phyloP scores from a whole-genome alignment of 768 basidiomycete species.

The Termitomyces sp. region DNA sequence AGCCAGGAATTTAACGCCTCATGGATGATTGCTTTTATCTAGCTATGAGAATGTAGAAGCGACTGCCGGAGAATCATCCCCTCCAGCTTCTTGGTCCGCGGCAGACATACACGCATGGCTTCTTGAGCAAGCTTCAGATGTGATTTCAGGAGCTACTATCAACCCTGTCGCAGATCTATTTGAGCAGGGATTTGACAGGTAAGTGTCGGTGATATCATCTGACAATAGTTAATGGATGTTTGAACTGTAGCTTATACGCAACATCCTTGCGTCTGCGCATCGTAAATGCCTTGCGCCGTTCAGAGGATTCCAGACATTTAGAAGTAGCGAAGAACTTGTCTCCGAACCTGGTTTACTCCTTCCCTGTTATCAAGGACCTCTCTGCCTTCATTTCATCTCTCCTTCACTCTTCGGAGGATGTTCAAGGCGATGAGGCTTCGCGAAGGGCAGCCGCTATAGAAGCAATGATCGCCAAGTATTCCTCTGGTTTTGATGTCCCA shows the following conservation, averaged over 20 bases:
- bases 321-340: slow-evolving; percentile 17
- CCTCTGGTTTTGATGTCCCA: slow-evolving; percentile 16
- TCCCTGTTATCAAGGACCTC: slow-evolving; percentile 29
- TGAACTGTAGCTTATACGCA: neutral
- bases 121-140: neutral
- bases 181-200: slow-evolving; percentile 10
- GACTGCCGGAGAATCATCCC: neutral
- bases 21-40: neutral
- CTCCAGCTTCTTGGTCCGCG: neutral
- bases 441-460: slow-evolving; percentile 20
- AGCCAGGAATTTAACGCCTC: neutral
- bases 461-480: slow-evolving; percentile 33
- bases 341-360: slow-evolving; percentile 41
- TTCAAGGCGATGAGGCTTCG: neutral
- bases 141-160: neutral
- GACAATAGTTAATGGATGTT: neutral
- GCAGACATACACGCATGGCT: neutral
- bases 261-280: slow-evolving; percentile 7
- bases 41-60: slow-evolving; percentile 5
- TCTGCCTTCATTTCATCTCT: slow-evolving; percentile 1
- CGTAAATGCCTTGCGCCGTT: neutral
- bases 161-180: neutral
- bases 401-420: neutral
- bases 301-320: neutral
- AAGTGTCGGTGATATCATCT: neutral